These are phyloP conservation scores for Colletotrichum incanum DNA, from an alignment of 2,329 filamentous ascomycete species.

Conservation along the genomic window DNA sequence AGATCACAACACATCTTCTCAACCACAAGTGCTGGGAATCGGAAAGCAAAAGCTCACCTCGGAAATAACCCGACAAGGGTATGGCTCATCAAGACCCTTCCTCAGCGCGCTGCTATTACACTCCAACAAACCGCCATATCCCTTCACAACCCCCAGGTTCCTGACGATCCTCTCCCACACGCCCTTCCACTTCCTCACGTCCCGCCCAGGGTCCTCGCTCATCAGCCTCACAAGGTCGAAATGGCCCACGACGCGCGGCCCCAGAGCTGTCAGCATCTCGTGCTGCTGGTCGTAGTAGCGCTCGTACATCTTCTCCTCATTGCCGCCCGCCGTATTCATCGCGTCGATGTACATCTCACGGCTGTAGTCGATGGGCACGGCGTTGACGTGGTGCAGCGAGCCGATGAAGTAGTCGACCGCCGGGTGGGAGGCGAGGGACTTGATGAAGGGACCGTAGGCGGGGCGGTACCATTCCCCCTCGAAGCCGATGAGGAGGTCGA, in stretches of 20 bases:
- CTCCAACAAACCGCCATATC: constrained; percentile 88
- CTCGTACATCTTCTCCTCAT: constrained; percentile 82
- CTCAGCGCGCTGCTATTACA: constrained; percentile 89
- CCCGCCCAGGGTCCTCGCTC: constrained; percentile 77
- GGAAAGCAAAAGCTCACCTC: constrained; percentile 68
- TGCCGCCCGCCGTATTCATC: constrained; percentile 63
- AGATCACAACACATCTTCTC: background rate
- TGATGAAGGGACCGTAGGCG: constrained; percentile 71
- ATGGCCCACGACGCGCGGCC: constrained; percentile 88
- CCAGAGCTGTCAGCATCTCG: constrained; percentile 81
- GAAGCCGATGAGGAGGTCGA: constrained; percentile 89
- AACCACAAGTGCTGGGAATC: background rate
- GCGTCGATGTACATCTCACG: constrained; percentile 75
- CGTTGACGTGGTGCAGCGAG: constrained; percentile 90
- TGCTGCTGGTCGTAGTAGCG: constrained; percentile 92
- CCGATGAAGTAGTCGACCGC: constrained; percentile 92
- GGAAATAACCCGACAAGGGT: constrained; percentile 85
- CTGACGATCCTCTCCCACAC: constrained; percentile 84
- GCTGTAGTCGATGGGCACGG: constrained; percentile 92
- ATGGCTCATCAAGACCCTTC: constrained; percentile 93
- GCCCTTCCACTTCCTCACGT: constrained; percentile 68
- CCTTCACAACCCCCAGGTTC: constrained; percentile 80
- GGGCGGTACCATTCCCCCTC: constrained; percentile 94
- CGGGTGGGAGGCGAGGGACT: constrained; percentile 71
- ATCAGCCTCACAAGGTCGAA: constrained; percentile 92